These are phyloP conservation scores for Viridothelium virens DNA, from an alignment of 495 filamentous ascomycete genomes.

Conservation along the genomic window DNA sequence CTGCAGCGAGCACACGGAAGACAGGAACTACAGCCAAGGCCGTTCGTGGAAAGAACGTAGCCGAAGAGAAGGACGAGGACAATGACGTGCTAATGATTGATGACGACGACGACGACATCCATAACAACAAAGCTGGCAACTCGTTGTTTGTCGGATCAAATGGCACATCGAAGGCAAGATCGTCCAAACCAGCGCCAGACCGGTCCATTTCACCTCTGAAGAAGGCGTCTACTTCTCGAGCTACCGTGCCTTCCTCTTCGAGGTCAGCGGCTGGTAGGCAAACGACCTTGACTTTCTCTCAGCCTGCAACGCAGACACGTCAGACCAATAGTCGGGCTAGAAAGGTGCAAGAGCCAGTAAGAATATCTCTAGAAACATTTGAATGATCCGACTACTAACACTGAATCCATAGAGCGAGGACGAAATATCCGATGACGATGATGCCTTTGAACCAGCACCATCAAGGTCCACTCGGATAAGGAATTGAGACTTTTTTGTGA, in stretches of 20 bases:
- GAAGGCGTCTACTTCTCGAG: conserved; percentile 29
- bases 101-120: conserved; percentile 54
- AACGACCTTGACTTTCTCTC: conserved; percentile 65
- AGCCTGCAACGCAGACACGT: conserved; percentile 38
- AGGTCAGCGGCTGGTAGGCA: conserved; percentile 46
- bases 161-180: conserved; percentile 38
- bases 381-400: not conserved
- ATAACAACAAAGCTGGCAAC: conserved; percentile 29
- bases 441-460: conserved; percentile 53
- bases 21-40: conserved; percentile 33
- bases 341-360: conserved; percentile 37
- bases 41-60: conserved; percentile 34
- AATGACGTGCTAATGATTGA: conserved; percentile 44
- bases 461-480: conserved; percentile 20
- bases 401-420: conserved; percentile 54
- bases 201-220: conserved; percentile 31
- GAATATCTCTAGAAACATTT: conserved; percentile 12
- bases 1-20: conserved; percentile 39
- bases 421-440: conserved; percentile 64
- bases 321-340: conserved; percentile 33
- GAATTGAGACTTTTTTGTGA: conserved; percentile 9
- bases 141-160: conserved; percentile 48
- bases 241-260: conserved; percentile 14
- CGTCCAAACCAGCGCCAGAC: conserved; percentile 39
- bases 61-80: conserved; percentile 44